Base-by-base conservation (phyloP, 164 flowering plant species). In the Kingdonia uniflora region DNA sequence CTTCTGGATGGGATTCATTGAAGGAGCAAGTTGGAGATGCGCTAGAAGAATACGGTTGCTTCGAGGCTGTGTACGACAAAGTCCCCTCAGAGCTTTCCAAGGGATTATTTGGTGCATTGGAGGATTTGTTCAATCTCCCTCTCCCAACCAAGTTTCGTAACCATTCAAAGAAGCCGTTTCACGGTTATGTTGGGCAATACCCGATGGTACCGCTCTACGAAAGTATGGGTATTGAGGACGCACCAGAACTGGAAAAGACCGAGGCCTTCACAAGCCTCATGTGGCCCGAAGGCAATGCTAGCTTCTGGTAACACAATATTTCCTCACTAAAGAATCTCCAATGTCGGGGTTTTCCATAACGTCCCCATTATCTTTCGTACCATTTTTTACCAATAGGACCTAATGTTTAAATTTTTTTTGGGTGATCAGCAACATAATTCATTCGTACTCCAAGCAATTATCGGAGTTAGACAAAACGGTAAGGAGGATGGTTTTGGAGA, bases 221-320 rank as follows among this genome's bases (percentile, higher is more conserved):
- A 42, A 68, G 79, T 67, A 41, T 78, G 72, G 79, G 76, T 25
- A 68, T 80, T 22, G 68, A 68, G 11, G 74, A 68, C 23, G 74
- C 74, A 0, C 20, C 42, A 38, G 12, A 23, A 22, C 52, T 14
- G n/a, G 71, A 57, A 38, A 45, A 50, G 25, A 25, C 54, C 10
- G 26, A 61, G 37, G 45, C 21, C 56, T 65, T 69, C 55, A 40
- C 63, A 0, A 51, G 57, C 2, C 35, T 57, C 35, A 7, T 51
- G 56, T 83, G 90, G 85, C 79, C 84, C 6, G 47, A 76, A 35
- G 85, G 83, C 26, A 74, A 84, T 54, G 43, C 66, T 4, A 57
- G 1, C 23, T 84, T 81, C 35, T 59, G 80, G 92, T 79, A 70
- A 8, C n/a, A n/a, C n/a, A n/a, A n/a, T n/a, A n/a, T n/a, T n/a